Percentiles rank a stretch among this genome's conserved stretches.
These are phyloP conservation scores for Penicillium rolfsii DNA, from an alignment of 2,329 filamentous ascomycete species.

Conservation along the genomic window DNA sequence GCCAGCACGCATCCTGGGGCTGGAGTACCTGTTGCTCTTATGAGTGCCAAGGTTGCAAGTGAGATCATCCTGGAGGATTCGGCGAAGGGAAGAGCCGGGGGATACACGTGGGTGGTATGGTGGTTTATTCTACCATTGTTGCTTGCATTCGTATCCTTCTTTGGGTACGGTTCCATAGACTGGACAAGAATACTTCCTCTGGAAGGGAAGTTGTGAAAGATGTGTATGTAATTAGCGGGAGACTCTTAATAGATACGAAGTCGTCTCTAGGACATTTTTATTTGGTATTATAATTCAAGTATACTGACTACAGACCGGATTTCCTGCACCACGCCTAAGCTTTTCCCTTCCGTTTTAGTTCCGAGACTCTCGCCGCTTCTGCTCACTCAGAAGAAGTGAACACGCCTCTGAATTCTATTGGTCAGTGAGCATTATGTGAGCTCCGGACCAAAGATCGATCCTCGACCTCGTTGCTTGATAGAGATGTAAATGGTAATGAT, in stretches of 20 bases:
- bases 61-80: neutral
- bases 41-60: slow-evolving; percentile 21
- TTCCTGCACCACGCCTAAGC: no score
- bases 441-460: no score
- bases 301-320: no score
- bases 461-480: no score
- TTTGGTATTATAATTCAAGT: no score
- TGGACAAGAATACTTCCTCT: neutral
- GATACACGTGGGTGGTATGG: neutral
- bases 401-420: no score
- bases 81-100: neutral
- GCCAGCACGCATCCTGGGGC: slow-evolving; percentile 77
- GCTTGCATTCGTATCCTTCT: neutral
- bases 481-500: no score
- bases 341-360: no score
- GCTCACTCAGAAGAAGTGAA: no score
- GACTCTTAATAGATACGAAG: neutral
- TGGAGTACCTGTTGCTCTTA: slow-evolving; percentile 65
- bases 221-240: neutral
- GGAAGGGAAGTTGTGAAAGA: neutral
- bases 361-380: no score
- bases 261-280: no score
- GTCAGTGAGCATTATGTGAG: no score
- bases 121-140: slow-evolving; percentile 2
- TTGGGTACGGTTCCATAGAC: neutral